phyloP scores from a whole-genome alignment of 352 stramenopile genomes.

The Blastocystis sp. region DNA sequence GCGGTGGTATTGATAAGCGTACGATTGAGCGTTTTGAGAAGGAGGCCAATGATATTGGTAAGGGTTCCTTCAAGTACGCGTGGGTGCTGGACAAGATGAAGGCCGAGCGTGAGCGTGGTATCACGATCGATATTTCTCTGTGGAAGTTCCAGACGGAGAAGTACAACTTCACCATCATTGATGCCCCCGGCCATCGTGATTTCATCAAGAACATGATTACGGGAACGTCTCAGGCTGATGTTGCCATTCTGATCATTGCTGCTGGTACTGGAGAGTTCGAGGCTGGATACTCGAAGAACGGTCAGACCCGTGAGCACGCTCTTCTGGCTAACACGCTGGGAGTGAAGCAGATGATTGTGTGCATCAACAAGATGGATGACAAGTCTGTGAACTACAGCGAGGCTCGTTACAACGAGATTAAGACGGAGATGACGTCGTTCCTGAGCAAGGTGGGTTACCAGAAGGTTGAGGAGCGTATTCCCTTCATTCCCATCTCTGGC shows the following conservation, averaged over 20 bases:
- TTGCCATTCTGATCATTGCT: slow-evolving; percentile 85
- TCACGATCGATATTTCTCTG: slow-evolving; percentile 90
- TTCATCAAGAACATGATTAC: slow-evolving; percentile 99
- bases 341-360: slow-evolving; percentile 93
- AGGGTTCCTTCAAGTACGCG: slow-evolving; percentile 94
- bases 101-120: slow-evolving; percentile 88
- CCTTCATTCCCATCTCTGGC: slow-evolving; percentile 87
- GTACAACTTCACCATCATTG: slow-evolving; percentile 91
- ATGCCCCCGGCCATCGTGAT: slow-evolving; percentile 88
- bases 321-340: slow-evolving; percentile 87
- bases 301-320: slow-evolving; percentile 85
- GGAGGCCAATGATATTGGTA: slow-evolving; percentile 86
- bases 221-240: slow-evolving; percentile 90
- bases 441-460: slow-evolving; percentile 92
- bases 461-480: slow-evolving; percentile 57
- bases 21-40: slow-evolving; percentile 97
- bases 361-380: slow-evolving; percentile 97
- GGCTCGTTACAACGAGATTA: slow-evolving; percentile 83
- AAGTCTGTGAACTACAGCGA: slow-evolving; percentile 80
- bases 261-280: slow-evolving; percentile 81
- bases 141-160: slow-evolving; percentile 93
- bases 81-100: slow-evolving; percentile 96
- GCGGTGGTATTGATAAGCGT: slow-evolving; percentile 90
- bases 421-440: slow-evolving; percentile 76
- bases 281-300: slow-evolving; percentile 83